phyloP scores from a whole-genome alignment of 306 rosid species.

The Fagus sylvatica region DNA sequence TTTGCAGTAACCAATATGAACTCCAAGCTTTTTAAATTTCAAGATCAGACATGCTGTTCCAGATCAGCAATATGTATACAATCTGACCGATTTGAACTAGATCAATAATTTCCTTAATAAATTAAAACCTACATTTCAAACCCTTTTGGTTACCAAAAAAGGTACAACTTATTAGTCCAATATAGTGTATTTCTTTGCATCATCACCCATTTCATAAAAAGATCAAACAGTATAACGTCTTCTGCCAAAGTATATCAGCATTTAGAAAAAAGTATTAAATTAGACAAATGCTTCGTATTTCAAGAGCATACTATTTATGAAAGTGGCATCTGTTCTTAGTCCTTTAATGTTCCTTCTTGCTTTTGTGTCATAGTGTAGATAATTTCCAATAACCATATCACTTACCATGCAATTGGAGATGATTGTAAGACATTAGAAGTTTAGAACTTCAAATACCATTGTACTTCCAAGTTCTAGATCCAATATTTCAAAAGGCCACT shows the following conservation, averaged over 20 bases:
- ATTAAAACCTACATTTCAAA: neutral
- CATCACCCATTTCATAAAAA: neutral
- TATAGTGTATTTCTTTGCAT: neutral
- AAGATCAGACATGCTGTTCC: neutral
- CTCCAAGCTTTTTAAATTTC: neutral
- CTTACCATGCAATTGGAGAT: constrained; percentile 5
- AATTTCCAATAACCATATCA: constrained; percentile 13
- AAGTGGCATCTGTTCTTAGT: neutral
- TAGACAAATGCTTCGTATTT: neutral
- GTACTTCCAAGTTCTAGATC: neutral
- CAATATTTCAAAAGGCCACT: neutral
- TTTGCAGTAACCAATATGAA: neutral
- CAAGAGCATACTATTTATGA: neutral
- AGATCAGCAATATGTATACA: neutral
- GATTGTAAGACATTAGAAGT: neutral
- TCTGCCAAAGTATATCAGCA: neutral
- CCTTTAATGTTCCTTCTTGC: neutral
- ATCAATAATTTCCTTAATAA: neutral
- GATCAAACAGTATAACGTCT: neutral
- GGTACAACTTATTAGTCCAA: neutral
- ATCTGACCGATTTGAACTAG: neutral
- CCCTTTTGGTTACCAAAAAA: neutral
- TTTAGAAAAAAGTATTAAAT: neutral
- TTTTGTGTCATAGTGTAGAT: neutral
- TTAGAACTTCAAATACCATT: neutral